A percentile compares a stretch with the other conserved stretches of the same genome.
Conservation (phyloP, 1,284 basidiomycete species). For the Cryptococcus sp. region DNA sequence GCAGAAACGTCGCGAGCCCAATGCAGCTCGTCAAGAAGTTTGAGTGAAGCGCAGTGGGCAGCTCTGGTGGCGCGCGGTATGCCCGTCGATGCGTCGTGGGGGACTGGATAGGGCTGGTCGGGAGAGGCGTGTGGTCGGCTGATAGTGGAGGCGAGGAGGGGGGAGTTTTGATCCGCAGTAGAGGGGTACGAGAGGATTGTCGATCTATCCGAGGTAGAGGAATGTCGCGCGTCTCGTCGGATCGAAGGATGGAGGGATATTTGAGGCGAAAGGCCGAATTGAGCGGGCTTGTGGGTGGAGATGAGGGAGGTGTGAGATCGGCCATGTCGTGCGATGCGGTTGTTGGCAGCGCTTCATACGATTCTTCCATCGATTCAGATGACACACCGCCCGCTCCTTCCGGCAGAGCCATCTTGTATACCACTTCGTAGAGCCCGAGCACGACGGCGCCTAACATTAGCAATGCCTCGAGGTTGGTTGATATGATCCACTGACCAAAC, state of each 20-base stretch:
- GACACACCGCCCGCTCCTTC: slow-evolving; percentile 35
- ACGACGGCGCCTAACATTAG: slow-evolving; percentile 34
- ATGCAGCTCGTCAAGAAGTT: slow-evolving; percentile 45
- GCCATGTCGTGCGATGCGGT: neutral
- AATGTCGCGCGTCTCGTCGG: neutral
- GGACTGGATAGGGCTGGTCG: neutral
- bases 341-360: neutral
- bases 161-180: slow-evolving; percentile 2
- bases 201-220: neutral
- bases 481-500: slow-evolving; percentile 22
- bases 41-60: slow-evolving; percentile 43
- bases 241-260: neutral
- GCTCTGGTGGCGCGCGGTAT: slow-evolving; percentile 4
- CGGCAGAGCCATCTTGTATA: slow-evolving; percentile 46
- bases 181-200: slow-evolving; percentile 5
- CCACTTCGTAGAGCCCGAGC: slow-evolving; percentile 46
- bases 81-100: neutral
- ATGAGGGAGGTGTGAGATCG: slow-evolving; percentile 1
- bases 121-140: neutral
- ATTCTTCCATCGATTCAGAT: neutral
- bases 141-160: slow-evolving; percentile 4
- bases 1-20: slow-evolving; percentile 37
- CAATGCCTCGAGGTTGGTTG: neutral
- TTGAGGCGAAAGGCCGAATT: too few relatives aligned
- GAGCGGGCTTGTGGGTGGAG: neutral